A percentile compares a stretch with the other conserved stretches of the same genome.
phyloP scores from a whole-genome alignment of 2,329 filamentous ascomycete species.

The Biscogniauxia sp. region DNA sequence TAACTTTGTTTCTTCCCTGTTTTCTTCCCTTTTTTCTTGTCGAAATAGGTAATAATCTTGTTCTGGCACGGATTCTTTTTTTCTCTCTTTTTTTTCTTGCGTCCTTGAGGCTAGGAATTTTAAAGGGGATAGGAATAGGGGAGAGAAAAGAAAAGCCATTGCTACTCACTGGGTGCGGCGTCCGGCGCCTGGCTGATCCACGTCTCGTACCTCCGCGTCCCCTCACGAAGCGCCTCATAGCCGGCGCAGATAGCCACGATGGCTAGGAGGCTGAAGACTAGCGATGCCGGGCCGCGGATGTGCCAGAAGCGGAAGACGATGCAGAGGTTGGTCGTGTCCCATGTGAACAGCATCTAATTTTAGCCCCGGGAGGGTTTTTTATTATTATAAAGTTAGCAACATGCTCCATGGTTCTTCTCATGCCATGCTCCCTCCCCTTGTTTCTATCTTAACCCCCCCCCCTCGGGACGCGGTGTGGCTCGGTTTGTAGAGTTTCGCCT shows the following conservation, averaged over 20 bases:
- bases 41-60: too few relatives aligned
- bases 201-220: conserved; percentile 73
- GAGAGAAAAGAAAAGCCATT: neutral
- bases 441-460: neutral
- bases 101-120: neutral
- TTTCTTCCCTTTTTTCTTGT: neutral
- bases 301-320: conserved; percentile 95
- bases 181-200: conserved; percentile 48
- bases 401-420: neutral
- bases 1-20: conserved; percentile 10
- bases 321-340: conserved; percentile 90
- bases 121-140: conserved; percentile 3
- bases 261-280: conserved; percentile 78
- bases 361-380: too few relatives aligned
- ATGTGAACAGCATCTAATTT: conserved; percentile 92
- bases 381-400: too few relatives aligned
- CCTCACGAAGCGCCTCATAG: conserved; percentile 83
- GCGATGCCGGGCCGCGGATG: conserved; percentile 68
- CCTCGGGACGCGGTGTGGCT: too few relatives aligned
- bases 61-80: neutral
- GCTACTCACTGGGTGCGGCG: conserved; percentile 51
- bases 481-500: too few relatives aligned
- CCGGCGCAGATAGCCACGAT: conserved; percentile 83
- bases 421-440: neutral
- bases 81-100: conserved; percentile 1